Conservation (phyloP, 257 asterid genomes). For the Coffea eugenioides region DNA sequence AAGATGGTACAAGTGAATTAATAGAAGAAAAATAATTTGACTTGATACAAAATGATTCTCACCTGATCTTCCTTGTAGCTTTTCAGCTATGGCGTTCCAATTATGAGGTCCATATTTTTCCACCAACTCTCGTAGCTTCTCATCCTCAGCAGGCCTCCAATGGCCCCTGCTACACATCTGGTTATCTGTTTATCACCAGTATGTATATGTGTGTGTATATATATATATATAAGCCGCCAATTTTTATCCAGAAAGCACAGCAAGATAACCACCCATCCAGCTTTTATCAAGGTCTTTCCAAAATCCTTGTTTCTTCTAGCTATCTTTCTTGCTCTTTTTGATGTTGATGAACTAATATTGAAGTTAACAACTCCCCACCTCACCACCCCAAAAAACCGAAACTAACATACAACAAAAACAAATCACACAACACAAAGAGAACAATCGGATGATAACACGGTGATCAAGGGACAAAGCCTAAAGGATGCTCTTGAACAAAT, state of each 20-base stretch:
- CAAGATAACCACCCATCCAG: neutral
- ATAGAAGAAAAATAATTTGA: neutral
- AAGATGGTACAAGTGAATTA: neutral
- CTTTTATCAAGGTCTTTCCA: neutral
- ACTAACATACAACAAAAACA: neutral
- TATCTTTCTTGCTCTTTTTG: neutral
- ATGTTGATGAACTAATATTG: neutral
- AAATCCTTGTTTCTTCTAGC: neutral
- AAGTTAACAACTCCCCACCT: slow-evolving; percentile 13
- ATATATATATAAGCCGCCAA: neutral
- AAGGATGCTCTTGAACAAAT: neutral
- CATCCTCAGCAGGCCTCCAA: slow-evolving; percentile 96
- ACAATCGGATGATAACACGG: neutral
- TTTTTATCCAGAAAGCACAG: neutral
- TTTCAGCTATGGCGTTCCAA: slow-evolving; percentile 92
- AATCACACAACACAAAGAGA: neutral
- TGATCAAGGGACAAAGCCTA: neutral
- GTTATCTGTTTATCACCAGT: neutral
- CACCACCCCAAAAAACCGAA: neutral
- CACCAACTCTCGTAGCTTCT: slow-evolving; percentile 69
- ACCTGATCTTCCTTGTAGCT: slow-evolving; percentile 94
- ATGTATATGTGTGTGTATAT: too few relatives aligned
- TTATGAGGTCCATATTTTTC: slow-evolving; percentile 91
- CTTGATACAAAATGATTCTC: neutral
- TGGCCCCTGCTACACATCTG: slow-evolving; percentile 79